These are phyloP conservation scores for Exophiala oligosperma DNA, from an alignment of 2,329 filamentous ascomycete genomes.

Conservation along the genomic window DNA sequence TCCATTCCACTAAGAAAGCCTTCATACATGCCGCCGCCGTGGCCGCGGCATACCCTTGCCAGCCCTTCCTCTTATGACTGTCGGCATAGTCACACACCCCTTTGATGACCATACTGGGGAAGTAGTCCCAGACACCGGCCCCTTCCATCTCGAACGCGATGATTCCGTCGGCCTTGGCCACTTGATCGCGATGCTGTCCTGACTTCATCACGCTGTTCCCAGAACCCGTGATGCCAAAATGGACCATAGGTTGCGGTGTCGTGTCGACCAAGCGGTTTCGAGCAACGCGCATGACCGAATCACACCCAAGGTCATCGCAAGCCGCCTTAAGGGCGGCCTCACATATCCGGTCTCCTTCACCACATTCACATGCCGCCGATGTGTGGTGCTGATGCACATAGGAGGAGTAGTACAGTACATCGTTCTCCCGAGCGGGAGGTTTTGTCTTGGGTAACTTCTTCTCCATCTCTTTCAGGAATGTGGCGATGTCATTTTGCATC, in stretches of 20 bases:
- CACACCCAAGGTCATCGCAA: too few species aligned
- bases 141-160: slow-evolving; percentile 31
- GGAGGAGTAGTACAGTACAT: slow-evolving; percentile 5
- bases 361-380: too few species aligned
- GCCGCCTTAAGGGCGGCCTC: too few species aligned
- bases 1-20: slow-evolving; percentile 14
- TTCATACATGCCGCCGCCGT: slow-evolving; percentile 23
- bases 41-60: slow-evolving; percentile 24
- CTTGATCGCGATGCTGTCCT: slow-evolving; percentile 36
- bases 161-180: slow-evolving; percentile 30
- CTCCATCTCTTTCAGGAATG: neutral
- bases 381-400: slow-evolving; percentile 2
- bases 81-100: slow-evolving; percentile 29
- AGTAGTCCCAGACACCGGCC: slow-evolving; percentile 24
- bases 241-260: slow-evolving; percentile 23
- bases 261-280: too few species aligned
- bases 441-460: slow-evolving; percentile 1
- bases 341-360: too few species aligned
- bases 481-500: neutral
- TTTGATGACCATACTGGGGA: slow-evolving; percentile 25
- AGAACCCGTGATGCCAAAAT: slow-evolving; percentile 42
- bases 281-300: too few species aligned
- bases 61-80: slow-evolving; percentile 25
- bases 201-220: slow-evolving; percentile 45
- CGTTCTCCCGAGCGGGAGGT: neutral